A percentile compares a stretch with the other conserved stretches of the same genome.
Evolutionary conservation across 176 grass and related monocot species (phyloP).

Genomic region (Elaeis guineensis): DNA sequence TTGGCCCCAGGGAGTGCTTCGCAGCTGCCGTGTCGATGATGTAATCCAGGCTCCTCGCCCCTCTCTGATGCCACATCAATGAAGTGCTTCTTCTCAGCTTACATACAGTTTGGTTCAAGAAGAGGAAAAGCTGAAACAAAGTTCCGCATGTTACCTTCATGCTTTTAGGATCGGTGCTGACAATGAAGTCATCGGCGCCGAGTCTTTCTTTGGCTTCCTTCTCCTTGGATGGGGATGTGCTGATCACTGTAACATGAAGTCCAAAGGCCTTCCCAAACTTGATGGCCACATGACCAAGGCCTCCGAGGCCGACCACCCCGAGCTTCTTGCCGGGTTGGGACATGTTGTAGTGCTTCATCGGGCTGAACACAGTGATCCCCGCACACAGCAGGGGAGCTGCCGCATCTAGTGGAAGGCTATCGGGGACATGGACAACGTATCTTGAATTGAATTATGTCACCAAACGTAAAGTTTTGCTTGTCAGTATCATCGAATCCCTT

Average conservation of each 20-base stretch:
- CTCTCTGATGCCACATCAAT: constrained; percentile 8
- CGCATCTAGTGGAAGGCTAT: constrained; percentile 43
- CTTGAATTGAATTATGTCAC: constrained; percentile 1
- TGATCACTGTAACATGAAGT: constrained; percentile 44
- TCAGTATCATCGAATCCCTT: too few relatives aligned
- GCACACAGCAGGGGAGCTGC: constrained; percentile 58
- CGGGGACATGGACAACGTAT: constrained; percentile 52
- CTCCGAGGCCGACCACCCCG: constrained; percentile 57
- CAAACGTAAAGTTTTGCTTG: too few relatives aligned
- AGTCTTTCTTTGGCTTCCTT: constrained; percentile 47
- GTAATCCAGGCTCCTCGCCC: constrained; percentile 49
- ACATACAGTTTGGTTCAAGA: too few relatives aligned
- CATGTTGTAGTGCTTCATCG: constrained; percentile 73
- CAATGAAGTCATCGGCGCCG: constrained; percentile 42
- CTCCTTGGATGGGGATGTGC: constrained; percentile 68
- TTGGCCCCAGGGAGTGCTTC: constrained; percentile 56
- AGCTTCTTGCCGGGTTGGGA: constrained; percentile 33
- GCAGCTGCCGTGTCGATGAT: constrained; percentile 75
- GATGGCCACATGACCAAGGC: constrained; percentile 57
- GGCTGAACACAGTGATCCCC: constrained; percentile 62
- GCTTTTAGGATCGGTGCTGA: constrained; percentile 40
- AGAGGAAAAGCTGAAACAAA: too few relatives aligned
- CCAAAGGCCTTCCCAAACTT: constrained; percentile 79
- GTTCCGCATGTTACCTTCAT: constrained; percentile 36
- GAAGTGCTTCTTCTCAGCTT: too few relatives aligned